Conservation (phyloP, 1,284 basidiomycete species). For the Polyporus tsugae region DNA sequence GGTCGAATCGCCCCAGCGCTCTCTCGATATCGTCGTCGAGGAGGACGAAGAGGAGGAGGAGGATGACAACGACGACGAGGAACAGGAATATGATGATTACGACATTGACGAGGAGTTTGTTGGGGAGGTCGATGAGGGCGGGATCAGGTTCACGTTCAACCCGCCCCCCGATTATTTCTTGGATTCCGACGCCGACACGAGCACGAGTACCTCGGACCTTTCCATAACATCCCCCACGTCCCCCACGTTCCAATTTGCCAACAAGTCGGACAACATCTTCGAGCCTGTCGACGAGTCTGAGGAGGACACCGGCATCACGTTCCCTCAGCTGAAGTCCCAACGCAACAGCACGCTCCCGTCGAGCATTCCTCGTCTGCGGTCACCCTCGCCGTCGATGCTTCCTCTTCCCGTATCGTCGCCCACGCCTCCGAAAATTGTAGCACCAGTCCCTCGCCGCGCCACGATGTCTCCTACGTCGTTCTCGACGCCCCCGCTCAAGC, state of each 20-base stretch:
- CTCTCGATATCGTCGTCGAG: conserved; percentile 52
- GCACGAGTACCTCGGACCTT: conserved; percentile 29
- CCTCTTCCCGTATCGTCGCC: conserved; percentile 33
- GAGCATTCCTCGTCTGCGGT: conserved; percentile 57
- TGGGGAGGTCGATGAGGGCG: conserved; percentile 61
- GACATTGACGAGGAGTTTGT: conserved; percentile 53
- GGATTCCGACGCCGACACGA: conserved; percentile 24
- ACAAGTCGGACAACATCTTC: conserved; percentile 26
- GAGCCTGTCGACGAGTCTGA: conserved; percentile 43
- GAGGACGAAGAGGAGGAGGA: conserved; percentile 55
- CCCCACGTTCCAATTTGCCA: conserved; percentile 22
- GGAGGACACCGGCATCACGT: conserved; percentile 41
- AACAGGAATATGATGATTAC: conserved; percentile 25
- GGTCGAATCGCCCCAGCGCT: conserved; percentile 42
- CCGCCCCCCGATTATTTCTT: conserved; percentile 50
- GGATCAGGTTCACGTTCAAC: conserved; percentile 75
- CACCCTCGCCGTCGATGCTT: conserved; percentile 43
- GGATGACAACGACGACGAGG: conserved; percentile 42
- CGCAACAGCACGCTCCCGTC: conserved; percentile 50
- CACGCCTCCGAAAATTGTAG: conserved; percentile 34
- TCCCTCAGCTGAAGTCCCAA: conserved; percentile 29
- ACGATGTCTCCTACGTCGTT: conserved; percentile 39
- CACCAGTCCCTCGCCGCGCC: conserved; percentile 35
- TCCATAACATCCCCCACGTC: conserved; percentile 30
- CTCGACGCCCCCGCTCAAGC: conserved; percentile 57